Evolutionary conservation across 2,329 filamentous ascomycete genomes (phyloP).

Genomic region (Aspergillus sp.): DNA sequence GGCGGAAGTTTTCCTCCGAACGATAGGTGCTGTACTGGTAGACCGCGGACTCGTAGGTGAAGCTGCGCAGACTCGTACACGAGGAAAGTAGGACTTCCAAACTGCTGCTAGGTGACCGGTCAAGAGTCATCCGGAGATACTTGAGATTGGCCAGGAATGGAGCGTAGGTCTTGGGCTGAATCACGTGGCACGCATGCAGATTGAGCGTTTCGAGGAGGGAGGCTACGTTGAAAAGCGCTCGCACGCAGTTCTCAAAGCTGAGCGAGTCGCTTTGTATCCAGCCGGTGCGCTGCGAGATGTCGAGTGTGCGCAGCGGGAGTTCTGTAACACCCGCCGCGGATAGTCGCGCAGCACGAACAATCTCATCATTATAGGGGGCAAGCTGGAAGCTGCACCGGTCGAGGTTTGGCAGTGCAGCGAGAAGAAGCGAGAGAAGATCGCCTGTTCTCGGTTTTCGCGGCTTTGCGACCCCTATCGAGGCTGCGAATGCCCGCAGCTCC

Average conservation of each 20-base stretch:
- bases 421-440: background rate
- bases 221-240: background rate
- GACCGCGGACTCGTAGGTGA: slow-evolving; percentile 9
- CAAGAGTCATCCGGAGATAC: slow-evolving; percentile 10
- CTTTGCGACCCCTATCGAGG: background rate
- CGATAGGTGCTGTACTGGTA: background rate
- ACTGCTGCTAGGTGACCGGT: background rate
- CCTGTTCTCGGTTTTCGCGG: background rate
- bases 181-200: slow-evolving; percentile 12
- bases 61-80: slow-evolving; percentile 13
- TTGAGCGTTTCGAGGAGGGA: slow-evolving; percentile 14
- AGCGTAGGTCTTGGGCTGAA: background rate
- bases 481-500: background rate
- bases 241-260: background rate
- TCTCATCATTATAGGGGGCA: background rate
- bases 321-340: too few relatives aligned
- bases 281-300: background rate
- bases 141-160: slow-evolving; percentile 14
- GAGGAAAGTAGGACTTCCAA: slow-evolving; percentile 9
- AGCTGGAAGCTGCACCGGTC: background rate
- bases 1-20: background rate
- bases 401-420: background rate
- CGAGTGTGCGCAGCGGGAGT: too few relatives aligned
- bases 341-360: background rate
- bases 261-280: background rate